Base-by-base conservation (phyloP, 2,329 filamentous ascomycete species). In the Colletotrichum paranaense region DNA sequence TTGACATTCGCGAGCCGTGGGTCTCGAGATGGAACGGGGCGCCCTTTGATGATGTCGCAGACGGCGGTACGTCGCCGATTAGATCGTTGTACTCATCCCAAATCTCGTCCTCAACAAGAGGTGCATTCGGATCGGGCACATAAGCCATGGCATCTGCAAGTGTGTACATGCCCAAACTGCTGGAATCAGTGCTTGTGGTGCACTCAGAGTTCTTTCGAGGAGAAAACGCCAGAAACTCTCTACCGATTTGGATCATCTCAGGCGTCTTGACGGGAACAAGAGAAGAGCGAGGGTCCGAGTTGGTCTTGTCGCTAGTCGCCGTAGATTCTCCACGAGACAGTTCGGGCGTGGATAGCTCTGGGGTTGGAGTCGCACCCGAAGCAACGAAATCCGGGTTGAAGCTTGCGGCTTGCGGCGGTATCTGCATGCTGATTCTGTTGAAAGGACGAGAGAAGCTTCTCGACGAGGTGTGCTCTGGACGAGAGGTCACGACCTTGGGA, bases 81-180 rank as follows among this genome's bases (percentile, higher is more conserved):
- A 98, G 85, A 77, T 98, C 96, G 76, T 98, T 92, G 79, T 97
- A 98, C 82, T 97, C 96, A 64, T 95, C 92, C 96, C 96, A 98
- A 1, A 98, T 89, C 79, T 98, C 96, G 77, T 98, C 96, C 76
- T 97, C 94, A 1, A 86, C 90, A 4, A 92, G 87, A 0, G 90
- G 92, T 4, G 91, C 90, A 57, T 86, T 86, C 1, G 90, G 86
- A 3, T 86, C 84, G 0, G 93, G 93, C 26, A 93, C 85, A 2
- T 94, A 83, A 7, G 93, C 92, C 19, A 91, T 93, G 4, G 92
- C 90, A 6, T 89, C 88, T 14, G 88, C 87, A 75, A 88, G 91
- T 68, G 89, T 91, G 63, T 88, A 84, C 16, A 88, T 82, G 0
- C 90, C 91, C 77, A 90, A 94, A 78, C 91, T 94, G 5, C 90